Evolutionary conservation across 192 early-diverging fungal genomes (phyloP).

Genomic region (Coemansia guatemalensis): DNA sequence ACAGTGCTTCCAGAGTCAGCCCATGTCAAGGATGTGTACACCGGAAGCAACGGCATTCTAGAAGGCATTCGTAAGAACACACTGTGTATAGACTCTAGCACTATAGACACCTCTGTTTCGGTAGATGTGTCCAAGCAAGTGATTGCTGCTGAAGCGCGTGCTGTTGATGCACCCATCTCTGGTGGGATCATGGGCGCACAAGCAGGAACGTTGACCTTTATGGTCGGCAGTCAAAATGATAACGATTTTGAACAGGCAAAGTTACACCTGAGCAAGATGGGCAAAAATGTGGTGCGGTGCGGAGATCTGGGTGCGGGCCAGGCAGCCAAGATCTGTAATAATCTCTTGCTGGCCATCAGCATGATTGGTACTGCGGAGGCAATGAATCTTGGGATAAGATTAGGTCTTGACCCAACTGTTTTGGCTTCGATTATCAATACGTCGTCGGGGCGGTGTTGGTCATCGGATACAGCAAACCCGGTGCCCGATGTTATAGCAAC

Average conservation of each 20-base stretch:
- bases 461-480: slow-evolving; percentile 90
- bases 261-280: slow-evolving; percentile 70
- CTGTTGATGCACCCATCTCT: slow-evolving; percentile 92
- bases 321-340: slow-evolving; percentile 97
- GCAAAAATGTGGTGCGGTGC: slow-evolving; percentile 86
- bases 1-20: slow-evolving; percentile 89
- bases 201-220: slow-evolving; percentile 91
- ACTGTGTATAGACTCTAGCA: slow-evolving; percentile 86
- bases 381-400: slow-evolving; percentile 83
- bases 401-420: slow-evolving; percentile 86
- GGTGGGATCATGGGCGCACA: slow-evolving; percentile 90
- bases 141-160: slow-evolving; percentile 60
- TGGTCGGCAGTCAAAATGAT: slow-evolving; percentile 76
- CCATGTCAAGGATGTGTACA: slow-evolving; percentile 82
- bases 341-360: slow-evolving; percentile 90
- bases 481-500: slow-evolving; percentile 77
- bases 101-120: slow-evolving; percentile 84
- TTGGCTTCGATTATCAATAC: slow-evolving; percentile 87
- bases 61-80: slow-evolving; percentile 51
- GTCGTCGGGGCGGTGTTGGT: slow-evolving; percentile 89
- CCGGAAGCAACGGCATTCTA: slow-evolving; percentile 67
- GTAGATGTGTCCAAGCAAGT: slow-evolving; percentile 66
- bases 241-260: slow-evolving; percentile 66
- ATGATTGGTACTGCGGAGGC: slow-evolving; percentile 94
- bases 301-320: slow-evolving; percentile 83